A percentile compares a stretch with the other conserved stretches of the same genome.
Conservation (phyloP, 129 eudicot species). For the Ambrosia artemisiifolia region DNA sequence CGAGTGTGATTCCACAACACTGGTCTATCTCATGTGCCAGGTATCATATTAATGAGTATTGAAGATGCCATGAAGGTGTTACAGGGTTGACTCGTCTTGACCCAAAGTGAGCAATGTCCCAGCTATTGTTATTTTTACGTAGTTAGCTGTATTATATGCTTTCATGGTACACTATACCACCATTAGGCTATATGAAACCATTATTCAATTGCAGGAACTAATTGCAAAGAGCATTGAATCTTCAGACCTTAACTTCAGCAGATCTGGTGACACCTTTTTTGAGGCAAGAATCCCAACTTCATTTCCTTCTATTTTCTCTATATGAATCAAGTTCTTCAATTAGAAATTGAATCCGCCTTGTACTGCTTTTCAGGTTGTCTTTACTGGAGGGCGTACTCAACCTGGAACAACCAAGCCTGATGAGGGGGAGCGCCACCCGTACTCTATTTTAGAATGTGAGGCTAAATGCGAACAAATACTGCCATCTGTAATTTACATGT, state of each 20-base stretch:
- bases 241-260: constrained; percentile 85
- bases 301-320: background rate
- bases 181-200: background rate
- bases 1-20: constrained; percentile 82
- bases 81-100: constrained; percentile 75
- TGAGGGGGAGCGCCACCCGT: constrained; percentile 93
- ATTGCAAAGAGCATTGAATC: constrained; percentile 93
- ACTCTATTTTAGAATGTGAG: constrained; percentile 74
- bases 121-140: background rate
- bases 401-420: constrained; percentile 96
- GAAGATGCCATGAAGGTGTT: constrained; percentile 75
- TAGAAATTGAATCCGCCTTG: background rate
- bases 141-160: background rate
- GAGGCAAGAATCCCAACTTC: constrained; percentile 48
- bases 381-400: constrained; percentile 94
- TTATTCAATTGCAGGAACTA: constrained; percentile 68
- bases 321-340: background rate
- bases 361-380: constrained; percentile 61
- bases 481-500: constrained; percentile 87
- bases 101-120: constrained; percentile 58
- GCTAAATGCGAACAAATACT: constrained; percentile 77
- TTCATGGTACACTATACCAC: background rate
- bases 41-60: constrained; percentile 87
- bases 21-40: constrained; percentile 69
- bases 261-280: constrained; percentile 99